Evolutionary conservation across 2,329 filamentous ascomycete genomes (phyloP).

Genomic region (Neonectria sp.): DNA sequence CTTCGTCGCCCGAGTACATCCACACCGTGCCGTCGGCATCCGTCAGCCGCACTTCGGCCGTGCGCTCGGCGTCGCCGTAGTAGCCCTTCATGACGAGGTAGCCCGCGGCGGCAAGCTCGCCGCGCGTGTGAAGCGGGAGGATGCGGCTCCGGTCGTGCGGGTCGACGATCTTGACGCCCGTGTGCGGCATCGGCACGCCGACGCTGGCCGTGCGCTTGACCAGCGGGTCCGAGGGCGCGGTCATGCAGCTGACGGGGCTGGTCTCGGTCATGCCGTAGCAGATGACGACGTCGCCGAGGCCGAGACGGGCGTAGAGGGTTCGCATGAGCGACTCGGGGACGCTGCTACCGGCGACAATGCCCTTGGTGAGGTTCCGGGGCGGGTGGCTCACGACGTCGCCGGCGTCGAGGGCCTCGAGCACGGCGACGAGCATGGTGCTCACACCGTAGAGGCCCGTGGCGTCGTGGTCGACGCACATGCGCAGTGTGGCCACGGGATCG

Average conservation of each 20-base stretch:
- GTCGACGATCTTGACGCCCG: constrained; percentile 82
- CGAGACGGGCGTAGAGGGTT: constrained; percentile 79
- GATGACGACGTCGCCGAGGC: constrained; percentile 87
- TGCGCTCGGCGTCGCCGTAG: constrained; percentile 81
- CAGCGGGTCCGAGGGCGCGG: constrained; percentile 80
- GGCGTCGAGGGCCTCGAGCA: constrained; percentile 81
- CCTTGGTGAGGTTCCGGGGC: constrained; percentile 76
- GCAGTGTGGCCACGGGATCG: constrained; percentile 80
- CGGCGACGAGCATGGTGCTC: constrained; percentile 93
- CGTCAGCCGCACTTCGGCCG: constrained; percentile 73
- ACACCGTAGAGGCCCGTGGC: constrained; percentile 87
- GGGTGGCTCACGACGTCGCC: constrained; percentile 46
- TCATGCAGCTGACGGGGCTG: constrained; percentile 85
- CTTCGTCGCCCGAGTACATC: constrained; percentile 97
- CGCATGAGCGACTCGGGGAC: constrained; percentile 88
- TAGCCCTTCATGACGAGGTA: constrained; percentile 95
- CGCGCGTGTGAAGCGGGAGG: constrained; percentile 76
- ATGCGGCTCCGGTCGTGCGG: constrained; percentile 71
- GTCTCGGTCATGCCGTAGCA: constrained; percentile 99
- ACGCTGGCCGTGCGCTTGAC: constrained; percentile 82
- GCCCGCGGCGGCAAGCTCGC: constrained; percentile 87
- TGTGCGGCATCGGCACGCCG: constrained; percentile 88
- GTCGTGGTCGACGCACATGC: constrained; percentile 65
- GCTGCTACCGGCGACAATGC: constrained; percentile 90
- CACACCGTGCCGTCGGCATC: constrained; percentile 74